Evolutionary conservation across 768 basidiomycete genomes (phyloP).

Genomic region (Galerina sulciceps): DNA sequence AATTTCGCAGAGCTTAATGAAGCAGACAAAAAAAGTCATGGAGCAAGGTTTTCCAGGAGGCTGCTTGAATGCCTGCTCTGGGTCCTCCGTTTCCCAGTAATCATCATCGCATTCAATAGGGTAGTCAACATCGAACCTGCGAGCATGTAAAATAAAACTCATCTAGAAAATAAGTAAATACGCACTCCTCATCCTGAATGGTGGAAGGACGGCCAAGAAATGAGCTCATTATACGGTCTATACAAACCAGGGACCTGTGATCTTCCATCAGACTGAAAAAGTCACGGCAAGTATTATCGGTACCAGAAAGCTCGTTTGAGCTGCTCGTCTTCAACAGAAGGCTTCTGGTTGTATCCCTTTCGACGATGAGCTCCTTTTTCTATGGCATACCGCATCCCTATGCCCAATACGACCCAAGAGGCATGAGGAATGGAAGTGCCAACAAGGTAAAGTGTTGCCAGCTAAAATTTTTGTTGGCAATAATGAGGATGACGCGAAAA

Average conservation of each 20-base stretch:
- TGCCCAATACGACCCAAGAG: constrained; percentile 58
- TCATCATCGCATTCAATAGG: constrained; percentile 63
- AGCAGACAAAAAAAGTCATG: constrained; percentile 55
- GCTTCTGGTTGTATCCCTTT: constrained; percentile 34
- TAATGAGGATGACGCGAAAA: constrained; percentile 27
- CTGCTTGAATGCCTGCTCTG: constrained; percentile 59
- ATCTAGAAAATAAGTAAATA: not conserved
- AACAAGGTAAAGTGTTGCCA: constrained; percentile 36
- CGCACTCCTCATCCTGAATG: constrained; percentile 75
- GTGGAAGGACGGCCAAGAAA: constrained; percentile 69
- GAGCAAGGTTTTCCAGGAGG: constrained; percentile 61
- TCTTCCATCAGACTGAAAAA: not conserved
- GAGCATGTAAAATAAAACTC: not conserved
- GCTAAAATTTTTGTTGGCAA: constrained; percentile 21
- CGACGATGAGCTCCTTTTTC: constrained; percentile 68
- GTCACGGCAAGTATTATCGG: not conserved
- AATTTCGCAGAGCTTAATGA: constrained; percentile 65
- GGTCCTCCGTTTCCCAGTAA: constrained; percentile 50
- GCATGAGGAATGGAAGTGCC: constrained; percentile 54
- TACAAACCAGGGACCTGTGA: constrained; percentile 33
- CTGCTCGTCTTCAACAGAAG: constrained; percentile 55
- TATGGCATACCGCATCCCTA: constrained; percentile 63
- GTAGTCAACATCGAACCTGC: constrained; percentile 66
- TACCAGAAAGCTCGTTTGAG: constrained; percentile 66
- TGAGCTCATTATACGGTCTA: constrained; percentile 41